Base-by-base conservation (phyloP, 805 yeast species). In the Candida jianshihensis region DNA sequence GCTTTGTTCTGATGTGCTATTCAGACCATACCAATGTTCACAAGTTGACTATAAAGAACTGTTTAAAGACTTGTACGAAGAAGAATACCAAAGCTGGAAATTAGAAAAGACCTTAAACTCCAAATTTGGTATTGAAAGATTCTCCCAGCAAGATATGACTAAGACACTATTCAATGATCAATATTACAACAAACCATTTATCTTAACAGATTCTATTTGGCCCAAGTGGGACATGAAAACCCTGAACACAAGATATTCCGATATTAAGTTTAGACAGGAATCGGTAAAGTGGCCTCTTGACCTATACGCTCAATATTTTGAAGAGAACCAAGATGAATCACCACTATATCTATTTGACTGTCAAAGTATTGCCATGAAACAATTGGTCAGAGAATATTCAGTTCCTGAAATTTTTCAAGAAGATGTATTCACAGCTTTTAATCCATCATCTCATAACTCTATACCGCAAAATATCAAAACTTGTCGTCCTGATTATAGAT, bases 341-440 rank as follows among this genome's bases (percentile, higher is more conserved):
- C 96, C 96, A 6, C 63, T 88, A 17, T 88, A 88, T 54, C 60
- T 88, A 19, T 88, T 88, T 59, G 97, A 88, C 55, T 84, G 95
- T 56, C 71, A 71, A 41, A 77, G 85, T 26, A 55, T 53, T n/a
- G 87, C 94, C 3, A 78, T 80, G 75, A 59, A 60, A 37, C 64
- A 68, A 27, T 58, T 85, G 34, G 61, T 67, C 10, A 44, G 60
- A n/a, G 78, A 77, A 47, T 82, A 78, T 48, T 40, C 43, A 2
- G 61, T 62, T 1, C 92, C 94, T 0, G 37, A 52, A 1, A 61
- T 73, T 1, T 81, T 83, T 48, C 61, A 68, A 30, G 49, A 65
- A 14, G 95, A 85, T 55, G 66, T 71, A 31, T 85, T 85, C 57
- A 68, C 66, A 18, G 55, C 76, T n/a, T 71, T 81, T 39, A 56